phyloP scores from a whole-genome alignment of 1,284 basidiomycete species.

The Leccinum subspadiceum region DNA sequence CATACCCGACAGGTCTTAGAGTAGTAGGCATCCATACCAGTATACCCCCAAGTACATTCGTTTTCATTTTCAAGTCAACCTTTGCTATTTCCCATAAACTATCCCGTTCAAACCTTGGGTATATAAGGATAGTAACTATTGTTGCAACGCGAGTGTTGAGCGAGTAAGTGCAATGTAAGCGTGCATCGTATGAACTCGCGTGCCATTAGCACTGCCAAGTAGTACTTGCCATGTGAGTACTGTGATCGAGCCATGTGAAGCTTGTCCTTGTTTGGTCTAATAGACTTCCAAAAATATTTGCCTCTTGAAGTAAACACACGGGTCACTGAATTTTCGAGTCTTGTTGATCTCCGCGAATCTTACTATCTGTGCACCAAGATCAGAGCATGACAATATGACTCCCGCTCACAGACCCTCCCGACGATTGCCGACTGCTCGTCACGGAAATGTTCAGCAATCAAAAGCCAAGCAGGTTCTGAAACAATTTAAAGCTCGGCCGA shows the following conservation, averaged over 20 bases:
- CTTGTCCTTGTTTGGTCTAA: no score
- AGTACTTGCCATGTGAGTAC: no score
- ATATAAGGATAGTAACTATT: no score
- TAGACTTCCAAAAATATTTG: no score
- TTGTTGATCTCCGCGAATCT: background rate
- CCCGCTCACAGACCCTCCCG: slow-evolving; percentile 1
- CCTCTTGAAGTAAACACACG: background rate
- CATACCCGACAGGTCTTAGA: background rate
- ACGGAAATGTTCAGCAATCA: slow-evolving; percentile 3
- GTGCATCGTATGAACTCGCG: no score
- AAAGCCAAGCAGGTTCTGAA: slow-evolving; percentile 1
- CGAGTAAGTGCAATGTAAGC: no score
- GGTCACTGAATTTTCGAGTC: background rate
- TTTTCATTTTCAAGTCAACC: background rate
- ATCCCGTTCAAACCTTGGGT: background rate
- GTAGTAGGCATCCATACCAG: background rate
- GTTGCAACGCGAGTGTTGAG: no score
- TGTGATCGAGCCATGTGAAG: no score
- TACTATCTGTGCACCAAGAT: background rate
- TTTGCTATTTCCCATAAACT: background rate
- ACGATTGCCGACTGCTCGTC: background rate
- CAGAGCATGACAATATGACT: slow-evolving; percentile 15
- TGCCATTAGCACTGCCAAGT: no score
- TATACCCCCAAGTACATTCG: background rate
- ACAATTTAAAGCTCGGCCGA: slow-evolving; percentile 12